Evolutionary conservation across 208 protist species (phyloP).

Genomic region (Balamuthia mandrillaris): DNA sequence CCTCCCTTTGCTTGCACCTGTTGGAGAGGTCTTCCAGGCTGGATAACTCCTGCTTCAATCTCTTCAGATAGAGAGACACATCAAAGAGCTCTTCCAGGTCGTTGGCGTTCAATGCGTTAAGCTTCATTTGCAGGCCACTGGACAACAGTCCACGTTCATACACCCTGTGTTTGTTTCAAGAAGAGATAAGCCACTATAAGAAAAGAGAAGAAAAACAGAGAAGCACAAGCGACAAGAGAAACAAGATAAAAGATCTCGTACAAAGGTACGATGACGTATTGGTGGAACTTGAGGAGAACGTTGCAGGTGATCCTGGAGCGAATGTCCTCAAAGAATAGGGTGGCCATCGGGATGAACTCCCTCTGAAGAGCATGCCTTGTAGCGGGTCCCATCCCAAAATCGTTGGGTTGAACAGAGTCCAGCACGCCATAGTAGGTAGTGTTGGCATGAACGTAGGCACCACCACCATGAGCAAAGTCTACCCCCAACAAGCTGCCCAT

Average conservation of each 20-base stretch:
- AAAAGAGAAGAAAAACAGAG: neutral
- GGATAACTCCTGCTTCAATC: constrained; percentile 14
- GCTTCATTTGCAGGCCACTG: constrained; percentile 6
- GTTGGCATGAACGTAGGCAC: no score
- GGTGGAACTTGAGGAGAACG: constrained; percentile 21
- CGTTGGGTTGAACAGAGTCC: no score
- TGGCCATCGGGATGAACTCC: constrained; percentile 6
- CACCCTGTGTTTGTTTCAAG: neutral
- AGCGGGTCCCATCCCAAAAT: no score
- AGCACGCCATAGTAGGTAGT: no score
- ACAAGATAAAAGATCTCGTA: neutral
- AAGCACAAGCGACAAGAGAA: neutral
- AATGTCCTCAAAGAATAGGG: constrained; percentile 9
- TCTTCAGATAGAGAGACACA: neutral
- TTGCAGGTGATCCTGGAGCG: neutral
- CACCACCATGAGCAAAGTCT: no score
- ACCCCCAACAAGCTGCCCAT: no score
- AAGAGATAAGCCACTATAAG: neutral
- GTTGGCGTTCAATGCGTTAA: neutral
- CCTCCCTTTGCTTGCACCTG: neutral
- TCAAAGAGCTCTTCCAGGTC: neutral
- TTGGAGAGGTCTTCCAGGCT: neutral
- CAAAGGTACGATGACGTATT: neutral
- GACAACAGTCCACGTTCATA: neutral
- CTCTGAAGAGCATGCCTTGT: neutral